Evolutionary conservation across 768 basidiomycete genomes (phyloP), one percentile per base, ranked within the genome.

Genomic region (Rhodotorula graminis): DNA sequence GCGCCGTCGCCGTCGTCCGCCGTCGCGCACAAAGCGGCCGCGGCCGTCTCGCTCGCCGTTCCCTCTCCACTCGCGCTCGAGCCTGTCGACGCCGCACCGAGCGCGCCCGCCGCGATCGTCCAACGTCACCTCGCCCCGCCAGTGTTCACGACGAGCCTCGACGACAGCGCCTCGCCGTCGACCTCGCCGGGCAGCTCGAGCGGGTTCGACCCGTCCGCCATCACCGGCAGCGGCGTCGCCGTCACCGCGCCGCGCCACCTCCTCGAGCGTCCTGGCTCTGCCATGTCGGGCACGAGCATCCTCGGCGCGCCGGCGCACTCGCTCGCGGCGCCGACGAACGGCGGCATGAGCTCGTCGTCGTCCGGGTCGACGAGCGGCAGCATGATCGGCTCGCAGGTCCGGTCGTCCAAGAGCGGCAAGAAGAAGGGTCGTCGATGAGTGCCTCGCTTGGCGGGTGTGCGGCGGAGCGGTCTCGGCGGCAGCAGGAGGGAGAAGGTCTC

Each of bases 361-460:
- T 21, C 11, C 8, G 64, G 47, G 11, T 42, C 53, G n/a, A 53
- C 55, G 12, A 27, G 52, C n/a, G 59, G 55, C 2, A 33, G 55
- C 15, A 25, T 52, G 50, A 27, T 25, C 50, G 50, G 50, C 50
- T 46, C 44, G 14, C 18, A 12, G 44, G 2, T 18, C 14, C 18
- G 3, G 44, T 46, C 44, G 18, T 46, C 44, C 14, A 46, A 46
- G 44, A n/a, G 42, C 29, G 53, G 53, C 16, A 52, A 64, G 71
- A 72, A 60, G 65, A 72, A 72, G 71, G 61, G 62, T 44, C 37
- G 50, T 33, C 60, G 61, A 42, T 71, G 29, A 61, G 15, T 8
- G 42, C 3, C 46, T 15, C 46, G 19, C 46, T 47, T 3, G 19
- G 47, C 47, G 47, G n/a, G 42, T 44, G 44, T 46, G 44, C 15